phyloP scores from a whole-genome alignment of 148 eudicot species.

The Rhododendron ovatum region DNA sequence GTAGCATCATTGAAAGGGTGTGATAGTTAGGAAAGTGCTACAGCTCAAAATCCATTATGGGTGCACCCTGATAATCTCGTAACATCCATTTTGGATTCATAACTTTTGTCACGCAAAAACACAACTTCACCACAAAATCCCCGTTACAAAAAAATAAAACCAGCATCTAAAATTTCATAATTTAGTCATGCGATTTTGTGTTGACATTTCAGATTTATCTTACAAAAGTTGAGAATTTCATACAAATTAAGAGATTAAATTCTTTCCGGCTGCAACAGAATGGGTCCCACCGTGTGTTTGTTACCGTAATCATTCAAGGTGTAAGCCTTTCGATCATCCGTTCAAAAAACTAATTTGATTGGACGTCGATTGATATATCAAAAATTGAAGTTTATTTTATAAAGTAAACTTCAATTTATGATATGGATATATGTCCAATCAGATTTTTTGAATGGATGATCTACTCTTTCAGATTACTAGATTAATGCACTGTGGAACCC shows the following conservation, averaged over 20 bases:
- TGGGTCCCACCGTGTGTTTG: no score
- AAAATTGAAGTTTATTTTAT: neutral
- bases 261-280: neutral
- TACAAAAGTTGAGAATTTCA: neutral
- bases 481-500: no score
- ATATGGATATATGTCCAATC: no score
- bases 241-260: neutral
- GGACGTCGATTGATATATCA: neutral
- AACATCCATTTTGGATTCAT: neutral
- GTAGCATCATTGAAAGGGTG: neutral
- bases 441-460: no score
- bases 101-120: neutral
- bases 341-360: no score
- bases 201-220: neutral
- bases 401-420: no score
- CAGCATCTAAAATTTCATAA: neutral
- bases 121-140: neutral
- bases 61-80: neutral
- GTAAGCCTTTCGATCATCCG: no score
- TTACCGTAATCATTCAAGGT: no score
- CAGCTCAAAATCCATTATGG: neutral
- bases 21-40: neutral
- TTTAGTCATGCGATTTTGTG: neutral
- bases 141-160: neutral
- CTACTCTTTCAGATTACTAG: neutral